Base-by-base conservation (phyloP, 192 early-diverging fungal species). In the Backusella luteola region DNA sequence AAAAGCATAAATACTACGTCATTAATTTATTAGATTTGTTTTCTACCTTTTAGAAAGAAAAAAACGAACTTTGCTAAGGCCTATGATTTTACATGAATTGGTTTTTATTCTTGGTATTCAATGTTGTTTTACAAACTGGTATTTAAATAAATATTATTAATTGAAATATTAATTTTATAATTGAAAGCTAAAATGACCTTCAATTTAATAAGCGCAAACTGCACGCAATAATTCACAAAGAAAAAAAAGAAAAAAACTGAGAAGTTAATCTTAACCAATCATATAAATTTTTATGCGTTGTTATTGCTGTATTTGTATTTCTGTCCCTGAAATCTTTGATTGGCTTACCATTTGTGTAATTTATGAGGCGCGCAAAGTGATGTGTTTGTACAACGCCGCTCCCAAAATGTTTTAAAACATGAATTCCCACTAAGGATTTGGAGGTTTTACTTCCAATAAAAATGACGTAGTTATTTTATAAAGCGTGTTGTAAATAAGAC, bases 261-360 rank as follows among this genome's bases (percentile, higher is more conserved):
- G 9, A 56, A 63, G 56, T 63, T 11, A 63, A 29, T 59, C 56
- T 26, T 26, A 59, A 59, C 56, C 56, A 59, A 59, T 63, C 56
- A 63, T 29, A 7, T 14, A 63, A 3, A 63, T 11, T 23, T 63
- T 63, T 14, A 63, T 63, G 56, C 56, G 9, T 59, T 29, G 56
- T 59, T 59, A 59, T 26, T 26, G 23, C 21, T 11, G 7, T 14
- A 26, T 11, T 59, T 5, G 56, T 29, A 26, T 29, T 63, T 29
- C 9, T 29, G 56, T 29, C 56, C 56, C 56, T 63, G 56, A 63
- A 29, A 63, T 12, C 9, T 63, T 29, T 29, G 9, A 63, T 63
- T 63, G 56, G 56, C 23, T 29, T 63, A 63, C 56, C 23, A 63
- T 63, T 63, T 63, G 56, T 63, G 56, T 29, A 63, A 63, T 63